phyloP scores from a whole-genome alignment of 2,329 filamentous ascomycete species.

The Cladosporium sp. region DNA sequence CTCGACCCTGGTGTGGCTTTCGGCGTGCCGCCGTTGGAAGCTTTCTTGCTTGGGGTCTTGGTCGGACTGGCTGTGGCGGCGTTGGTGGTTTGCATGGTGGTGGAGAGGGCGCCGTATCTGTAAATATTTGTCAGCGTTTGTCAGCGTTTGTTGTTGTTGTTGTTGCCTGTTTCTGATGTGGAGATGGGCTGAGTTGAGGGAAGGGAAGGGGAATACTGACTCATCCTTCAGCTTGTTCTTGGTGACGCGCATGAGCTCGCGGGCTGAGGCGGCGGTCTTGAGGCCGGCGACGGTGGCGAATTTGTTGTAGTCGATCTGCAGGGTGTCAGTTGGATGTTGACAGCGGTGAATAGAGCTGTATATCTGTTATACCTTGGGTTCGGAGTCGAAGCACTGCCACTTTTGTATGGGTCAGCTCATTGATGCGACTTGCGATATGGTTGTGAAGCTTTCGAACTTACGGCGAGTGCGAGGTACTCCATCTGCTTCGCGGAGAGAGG shows the following conservation, averaged over 20 bases:
- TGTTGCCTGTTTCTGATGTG: neutral
- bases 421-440: neutral
- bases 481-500: constrained; percentile 26
- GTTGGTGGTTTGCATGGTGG: neutral
- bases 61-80: neutral
- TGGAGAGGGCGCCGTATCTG: constrained; percentile 9
- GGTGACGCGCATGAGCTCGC: constrained; percentile 32
- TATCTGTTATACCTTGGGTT: constrained; percentile 24
- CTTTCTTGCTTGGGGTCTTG: neutral
- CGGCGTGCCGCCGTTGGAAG: neutral
- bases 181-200: neutral
- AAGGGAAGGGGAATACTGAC: constrained; percentile 16
- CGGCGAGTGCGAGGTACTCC: constrained; percentile 26
- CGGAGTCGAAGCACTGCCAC: constrained; percentile 31
- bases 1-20: constrained; percentile 2
- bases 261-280: constrained; percentile 24
- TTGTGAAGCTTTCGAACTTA: neutral
- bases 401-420: neutral
- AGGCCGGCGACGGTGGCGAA: constrained; percentile 28
- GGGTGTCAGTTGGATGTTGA: neutral
- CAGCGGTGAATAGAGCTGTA: neutral
- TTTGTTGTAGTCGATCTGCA: constrained; percentile 32
- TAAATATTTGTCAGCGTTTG: neutral
- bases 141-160: no score
- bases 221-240: constrained; percentile 32